These are phyloP conservation scores for Erythrobasidium hasegawianum DNA, from an alignment of 1,284 basidiomycete genomes.

Conservation along the genomic window DNA sequence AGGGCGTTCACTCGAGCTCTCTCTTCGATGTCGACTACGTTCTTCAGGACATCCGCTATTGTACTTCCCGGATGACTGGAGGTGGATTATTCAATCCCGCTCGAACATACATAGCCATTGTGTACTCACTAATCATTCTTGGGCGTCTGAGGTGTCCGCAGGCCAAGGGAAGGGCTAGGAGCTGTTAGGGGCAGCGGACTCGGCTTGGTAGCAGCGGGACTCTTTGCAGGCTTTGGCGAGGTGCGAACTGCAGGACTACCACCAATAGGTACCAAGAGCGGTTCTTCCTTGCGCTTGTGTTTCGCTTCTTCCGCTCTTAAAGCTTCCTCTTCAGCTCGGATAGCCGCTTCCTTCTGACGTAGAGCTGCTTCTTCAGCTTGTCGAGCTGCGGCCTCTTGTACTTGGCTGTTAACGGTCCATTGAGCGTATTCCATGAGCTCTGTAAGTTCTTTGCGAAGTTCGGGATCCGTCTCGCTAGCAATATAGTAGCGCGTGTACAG, in stretches of 20 bases:
- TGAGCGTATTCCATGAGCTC: neutral
- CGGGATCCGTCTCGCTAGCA: neutral
- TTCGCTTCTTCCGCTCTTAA: no score
- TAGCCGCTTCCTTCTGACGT: no score
- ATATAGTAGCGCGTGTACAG: neutral
- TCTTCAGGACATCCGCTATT: neutral
- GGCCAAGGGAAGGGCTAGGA: neutral
- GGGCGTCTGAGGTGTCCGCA: neutral
- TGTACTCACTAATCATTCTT: neutral
- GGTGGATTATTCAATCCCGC: no score
- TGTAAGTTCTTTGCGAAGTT: neutral
- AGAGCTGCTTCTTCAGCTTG: no score
- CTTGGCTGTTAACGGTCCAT: neutral
- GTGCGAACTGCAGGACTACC: no score
- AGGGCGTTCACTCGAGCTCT: neutral
- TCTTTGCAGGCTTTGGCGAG: neutral
- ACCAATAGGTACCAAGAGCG: no score
- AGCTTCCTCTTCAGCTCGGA: no score
- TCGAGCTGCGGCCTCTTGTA: neutral
- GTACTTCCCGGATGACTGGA: neutral
- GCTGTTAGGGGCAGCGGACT: neutral
- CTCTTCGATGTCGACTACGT: slow-evolving; percentile 11
- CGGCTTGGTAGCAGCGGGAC: neutral
- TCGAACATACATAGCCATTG: no score
- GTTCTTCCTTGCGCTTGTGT: no score